phyloP scores from a whole-genome alignment of 2,329 filamentous ascomycete species.

The Fusarium multiceps region DNA sequence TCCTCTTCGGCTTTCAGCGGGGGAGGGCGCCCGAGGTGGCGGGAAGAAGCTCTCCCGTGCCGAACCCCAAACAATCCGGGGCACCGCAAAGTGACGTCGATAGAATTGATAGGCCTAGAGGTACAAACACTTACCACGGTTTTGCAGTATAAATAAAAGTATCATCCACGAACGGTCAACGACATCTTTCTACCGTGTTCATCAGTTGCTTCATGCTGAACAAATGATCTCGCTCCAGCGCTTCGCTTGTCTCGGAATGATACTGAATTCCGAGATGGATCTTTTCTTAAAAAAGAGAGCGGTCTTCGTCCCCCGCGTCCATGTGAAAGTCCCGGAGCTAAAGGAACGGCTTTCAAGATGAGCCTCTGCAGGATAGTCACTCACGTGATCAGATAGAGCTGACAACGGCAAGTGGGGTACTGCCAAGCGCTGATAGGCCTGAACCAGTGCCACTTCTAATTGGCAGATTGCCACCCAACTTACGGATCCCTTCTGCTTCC shows the following conservation, averaged over 20 bases:
- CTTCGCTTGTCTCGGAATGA: background rate
- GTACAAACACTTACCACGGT: conserved; percentile 11
- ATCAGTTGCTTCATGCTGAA: background rate
- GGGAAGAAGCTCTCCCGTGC: conserved; percentile 33
- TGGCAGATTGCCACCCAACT: conserved; percentile 33
- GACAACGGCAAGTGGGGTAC: background rate
- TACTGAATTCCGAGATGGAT: background rate
- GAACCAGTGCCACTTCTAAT: conserved; percentile 25
- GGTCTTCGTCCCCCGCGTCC: conserved; percentile 36
- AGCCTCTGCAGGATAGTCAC: background rate
- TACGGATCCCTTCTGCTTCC: conserved; percentile 21
- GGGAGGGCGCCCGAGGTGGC: conserved; percentile 43
- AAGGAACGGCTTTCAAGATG: background rate
- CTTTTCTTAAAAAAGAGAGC: conserved; percentile 5
- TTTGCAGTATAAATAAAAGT: background rate
- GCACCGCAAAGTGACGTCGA: conserved; percentile 32
- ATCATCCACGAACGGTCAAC: background rate
- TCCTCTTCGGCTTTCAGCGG: conserved; percentile 54
- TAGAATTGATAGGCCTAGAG: background rate
- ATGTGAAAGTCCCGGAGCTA: conserved; percentile 31
- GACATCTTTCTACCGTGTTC: background rate
- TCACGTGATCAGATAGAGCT: background rate
- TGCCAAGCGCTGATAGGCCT: conserved; percentile 23
- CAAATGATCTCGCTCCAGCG: background rate
- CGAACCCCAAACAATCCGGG: conserved; percentile 40